phyloP scores from a whole-genome alignment of 2,329 filamentous ascomycete genomes.

The Volutella citrinella region DNA sequence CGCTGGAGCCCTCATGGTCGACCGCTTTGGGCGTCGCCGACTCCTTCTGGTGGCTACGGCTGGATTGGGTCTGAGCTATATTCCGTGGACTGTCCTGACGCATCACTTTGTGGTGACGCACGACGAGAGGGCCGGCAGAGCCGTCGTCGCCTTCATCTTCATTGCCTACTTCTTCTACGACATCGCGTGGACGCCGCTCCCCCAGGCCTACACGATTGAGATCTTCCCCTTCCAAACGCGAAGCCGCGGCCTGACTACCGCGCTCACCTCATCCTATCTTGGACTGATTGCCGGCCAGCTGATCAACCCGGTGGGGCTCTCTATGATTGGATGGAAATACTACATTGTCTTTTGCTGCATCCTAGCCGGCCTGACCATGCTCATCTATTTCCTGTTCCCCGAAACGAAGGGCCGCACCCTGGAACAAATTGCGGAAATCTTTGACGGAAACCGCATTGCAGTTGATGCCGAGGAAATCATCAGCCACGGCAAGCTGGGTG shows the following conservation, averaged over 20 bases:
- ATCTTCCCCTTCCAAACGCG: slow-evolving; percentile 14
- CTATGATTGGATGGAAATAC: slow-evolving; percentile 34
- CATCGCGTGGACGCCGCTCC: too few species aligned
- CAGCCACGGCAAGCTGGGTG: too few species aligned
- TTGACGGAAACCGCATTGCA: too few species aligned
- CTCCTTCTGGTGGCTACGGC: slow-evolving; percentile 34
- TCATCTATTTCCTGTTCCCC: slow-evolving; percentile 34
- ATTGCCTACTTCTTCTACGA: too few species aligned
- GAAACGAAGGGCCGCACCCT: slow-evolving; percentile 24
- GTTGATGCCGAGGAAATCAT: too few species aligned
- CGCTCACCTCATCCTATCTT: not conserved
- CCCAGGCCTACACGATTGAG: slow-evolving; percentile 22
- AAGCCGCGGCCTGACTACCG: not conserved
- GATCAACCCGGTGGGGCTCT: slow-evolving; percentile 36
- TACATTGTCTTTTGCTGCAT: slow-evolving; percentile 35
- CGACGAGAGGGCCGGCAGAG: slow-evolving; percentile 13
- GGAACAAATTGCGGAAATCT: slow-evolving; percentile 23
- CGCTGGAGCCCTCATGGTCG: slow-evolving; percentile 33
- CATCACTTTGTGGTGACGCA: slow-evolving; percentile 5
- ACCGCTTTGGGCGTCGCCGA: slow-evolving; percentile 35
- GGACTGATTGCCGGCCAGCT: slow-evolving; percentile 30
- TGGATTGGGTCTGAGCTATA: slow-evolving; percentile 29
- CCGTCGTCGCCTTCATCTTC: slow-evolving; percentile 34
- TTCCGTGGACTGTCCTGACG: slow-evolving; percentile 26
- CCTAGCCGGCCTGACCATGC: slow-evolving; percentile 22